Evolutionary conservation across 257 asterid genomes (phyloP).

Genomic region (Nicotiana tomentosiformis): DNA sequence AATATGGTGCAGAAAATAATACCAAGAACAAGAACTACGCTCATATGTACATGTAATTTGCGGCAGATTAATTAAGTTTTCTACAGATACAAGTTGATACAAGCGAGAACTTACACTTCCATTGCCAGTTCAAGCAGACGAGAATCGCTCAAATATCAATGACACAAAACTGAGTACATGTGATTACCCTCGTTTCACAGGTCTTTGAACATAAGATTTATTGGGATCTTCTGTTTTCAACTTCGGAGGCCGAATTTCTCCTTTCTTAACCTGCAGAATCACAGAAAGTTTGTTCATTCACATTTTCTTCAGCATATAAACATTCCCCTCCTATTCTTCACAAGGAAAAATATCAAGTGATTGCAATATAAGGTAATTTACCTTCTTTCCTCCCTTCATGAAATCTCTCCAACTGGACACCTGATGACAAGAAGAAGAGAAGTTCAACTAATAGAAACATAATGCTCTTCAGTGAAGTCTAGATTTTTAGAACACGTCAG

Average conservation of each 20-base stretch:
- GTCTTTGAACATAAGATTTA: constrained; percentile 94
- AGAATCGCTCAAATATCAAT: background rate
- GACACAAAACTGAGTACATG: background rate
- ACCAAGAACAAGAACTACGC: background rate
- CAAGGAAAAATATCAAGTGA: background rate
- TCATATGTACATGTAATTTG: background rate
- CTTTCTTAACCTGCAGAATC: constrained; percentile 64
- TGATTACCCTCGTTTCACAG: constrained; percentile 62
- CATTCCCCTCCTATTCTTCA: background rate
- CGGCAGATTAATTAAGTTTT: background rate
- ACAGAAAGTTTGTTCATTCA: background rate
- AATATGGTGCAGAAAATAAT: background rate
- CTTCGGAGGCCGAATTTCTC: constrained; percentile 96
- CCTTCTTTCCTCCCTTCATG: constrained; percentile 98
- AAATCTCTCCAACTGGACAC: constrained; percentile 99
- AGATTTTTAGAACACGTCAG: background rate
- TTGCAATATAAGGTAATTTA: constrained; percentile 14
- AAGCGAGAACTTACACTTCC: background rate
- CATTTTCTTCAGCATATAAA: background rate
- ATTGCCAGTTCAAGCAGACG: background rate
- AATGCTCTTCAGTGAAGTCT: background rate
- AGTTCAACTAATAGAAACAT: background rate
- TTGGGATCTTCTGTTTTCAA: constrained; percentile 98
- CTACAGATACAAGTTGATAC: background rate
- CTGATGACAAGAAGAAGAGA: constrained; percentile 25